Evolutionary conservation across 2,329 filamentous ascomycete genomes (phyloP), one percentile per base, ranked within the genome.

Genomic region (Ambrosiella xylebori): DNA sequence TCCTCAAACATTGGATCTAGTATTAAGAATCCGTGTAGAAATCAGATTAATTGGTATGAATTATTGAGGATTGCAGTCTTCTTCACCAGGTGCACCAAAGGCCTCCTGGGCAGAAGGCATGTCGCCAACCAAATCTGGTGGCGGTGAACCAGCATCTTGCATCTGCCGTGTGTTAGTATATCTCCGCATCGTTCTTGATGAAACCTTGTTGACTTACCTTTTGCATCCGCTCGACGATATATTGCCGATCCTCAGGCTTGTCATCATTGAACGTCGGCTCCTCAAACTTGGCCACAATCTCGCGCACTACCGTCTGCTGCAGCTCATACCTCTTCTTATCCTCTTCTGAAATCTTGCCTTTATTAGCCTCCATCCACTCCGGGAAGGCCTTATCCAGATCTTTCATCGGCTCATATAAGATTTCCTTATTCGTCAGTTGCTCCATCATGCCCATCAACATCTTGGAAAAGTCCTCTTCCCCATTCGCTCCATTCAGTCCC

Each of bases 401-500:
- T 74, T 95, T 95, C 89, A 98, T 96, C 1, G 93, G 93, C 72
- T 98, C 91, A 68, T 97, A 97, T 55, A 98, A 72, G 62, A 98
- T 96, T 64, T 97, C 93, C 74, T 95, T 97, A 70, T 95, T 95
- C 2, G 93, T 97, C 62, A 98, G 77, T 70, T 98, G 90, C 72
- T 97, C 88, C 91, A 98, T 97, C 88, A 97, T 95, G 57, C 86
- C 87, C 77, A 95, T 81, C 61, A 98, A 79, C 82, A 97, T 88
- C 72, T 95, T 91, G 59, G 88, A 89, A 65, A 97, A 86, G 64
- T 95, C 89, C 65, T 93, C 89, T 59, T 96, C 88, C 61, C 74
- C 74, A 12, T 73, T 76, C 39, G 73, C 75, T 1, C 74, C 77
- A 45, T 60, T 52, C 9, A 58, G 27, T 2, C 59, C 56, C 1